Base-by-base conservation (phyloP, 345 rosid species). In the Populus davidiana region DNA sequence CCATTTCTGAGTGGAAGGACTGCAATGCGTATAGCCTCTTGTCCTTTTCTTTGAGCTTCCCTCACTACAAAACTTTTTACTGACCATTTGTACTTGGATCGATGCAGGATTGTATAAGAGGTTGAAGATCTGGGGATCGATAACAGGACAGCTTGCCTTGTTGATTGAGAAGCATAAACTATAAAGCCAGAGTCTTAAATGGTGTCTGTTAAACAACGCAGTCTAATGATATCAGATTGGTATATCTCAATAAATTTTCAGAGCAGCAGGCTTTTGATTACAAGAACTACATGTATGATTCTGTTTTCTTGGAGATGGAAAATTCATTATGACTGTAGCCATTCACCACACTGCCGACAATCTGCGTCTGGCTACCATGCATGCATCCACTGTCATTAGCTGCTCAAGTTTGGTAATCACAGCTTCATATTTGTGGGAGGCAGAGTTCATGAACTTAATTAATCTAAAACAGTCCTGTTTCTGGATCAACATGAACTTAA, bases 1-100 rank as follows among this genome's bases (percentile, higher is more conserved):
- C 88, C 38, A 74, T 87, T 49, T 85, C 88, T 16, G 79, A 77
- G 70, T 43, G 43, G 71, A 83, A 83, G 86, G 78, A 85, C 73
- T 87, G 90, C 75, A 61, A 86, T 74, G 76, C 36, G 86, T 85
- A 76, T 79, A 33, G 25, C 18, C 10, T 6, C 31, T 33, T 35
- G 14, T 25, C 13, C 18, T 23, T 6, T 52, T 70, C 61, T 14
- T 38, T 47, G 11, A 8, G 36, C 5, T 31, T 25, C 4, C 3
- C 27, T 6, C 72, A 11, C 49, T 6, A 33, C 44, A 4, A n/a
- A 8, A 11, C 3, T 2, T 27, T 6, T 27, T 31, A 16, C 33
- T 23, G 33, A 16, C 33, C 16, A 49, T 8, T n/a, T 44, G 38
- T 18, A 47, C 21, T 70, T 29, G 73, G 12, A 35, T 8, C 25